Evolutionary conservation across 2,329 filamentous ascomycete genomes (phyloP).

Genomic region (Colletotrichum tropicale): DNA sequence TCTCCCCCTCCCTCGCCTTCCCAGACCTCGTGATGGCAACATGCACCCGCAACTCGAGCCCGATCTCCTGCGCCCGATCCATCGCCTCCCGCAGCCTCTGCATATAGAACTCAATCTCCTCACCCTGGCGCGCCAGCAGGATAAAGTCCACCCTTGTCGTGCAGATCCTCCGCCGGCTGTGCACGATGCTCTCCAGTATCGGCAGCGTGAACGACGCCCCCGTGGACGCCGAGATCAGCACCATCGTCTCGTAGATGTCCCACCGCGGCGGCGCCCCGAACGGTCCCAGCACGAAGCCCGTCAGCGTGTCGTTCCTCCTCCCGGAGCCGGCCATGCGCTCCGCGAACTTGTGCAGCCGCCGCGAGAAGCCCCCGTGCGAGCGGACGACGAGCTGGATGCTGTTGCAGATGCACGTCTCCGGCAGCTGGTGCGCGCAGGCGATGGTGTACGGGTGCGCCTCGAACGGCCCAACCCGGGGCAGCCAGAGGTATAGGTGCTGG

Average conservation of each 20-base stretch:
- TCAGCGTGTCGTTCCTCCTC: slow-evolving; percentile 32
- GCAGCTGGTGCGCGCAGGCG: slow-evolving; percentile 56
- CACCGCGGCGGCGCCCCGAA: slow-evolving; percentile 60
- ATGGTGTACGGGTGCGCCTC: slow-evolving; percentile 68
- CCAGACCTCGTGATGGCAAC: slow-evolving; percentile 55
- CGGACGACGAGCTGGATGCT: slow-evolving; percentile 64
- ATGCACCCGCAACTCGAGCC: slow-evolving; percentile 55
- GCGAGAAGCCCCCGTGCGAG: slow-evolving; percentile 62
- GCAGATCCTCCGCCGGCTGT: slow-evolving; percentile 45
- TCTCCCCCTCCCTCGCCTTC: slow-evolving; percentile 28
- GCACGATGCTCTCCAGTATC: slow-evolving; percentile 60
- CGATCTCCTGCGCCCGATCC: slow-evolving; percentile 43
- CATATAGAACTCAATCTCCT: slow-evolving; percentile 62
- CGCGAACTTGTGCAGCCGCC: slow-evolving; percentile 48
- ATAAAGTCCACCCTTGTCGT: slow-evolving; percentile 58
- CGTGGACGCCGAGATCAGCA: slow-evolving; percentile 66
- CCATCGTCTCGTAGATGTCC: slow-evolving; percentile 63
- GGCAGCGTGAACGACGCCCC: slow-evolving; percentile 67
- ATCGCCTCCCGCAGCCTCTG: slow-evolving; percentile 52
- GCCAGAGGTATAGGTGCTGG: slow-evolving; percentile 66
- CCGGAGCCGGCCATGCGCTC: slow-evolving; percentile 10
- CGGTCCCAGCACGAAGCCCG: slow-evolving; percentile 59
- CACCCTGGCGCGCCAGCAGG: slow-evolving; percentile 53
- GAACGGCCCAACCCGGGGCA: slow-evolving; percentile 56
- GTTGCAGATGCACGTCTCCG: slow-evolving; percentile 60